These are phyloP conservation scores for Penicillium crustosum DNA, from an alignment of 2,329 filamentous ascomycete species.

Conservation along the genomic window DNA sequence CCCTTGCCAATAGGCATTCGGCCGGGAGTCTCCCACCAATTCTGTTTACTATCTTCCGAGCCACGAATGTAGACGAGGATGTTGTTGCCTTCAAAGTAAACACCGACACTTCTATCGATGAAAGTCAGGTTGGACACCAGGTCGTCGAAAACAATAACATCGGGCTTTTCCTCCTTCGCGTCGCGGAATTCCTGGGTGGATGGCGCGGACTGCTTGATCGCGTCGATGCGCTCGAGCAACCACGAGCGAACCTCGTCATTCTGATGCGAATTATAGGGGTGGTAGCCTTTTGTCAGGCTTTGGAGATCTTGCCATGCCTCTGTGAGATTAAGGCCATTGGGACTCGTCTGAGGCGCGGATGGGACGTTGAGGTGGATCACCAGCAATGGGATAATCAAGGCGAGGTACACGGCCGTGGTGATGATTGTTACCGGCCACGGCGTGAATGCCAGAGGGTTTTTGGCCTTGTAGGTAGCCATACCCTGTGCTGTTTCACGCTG, in stretches of 20 bases:
- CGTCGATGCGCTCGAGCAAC: slow-evolving; percentile 68
- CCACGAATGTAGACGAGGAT: slow-evolving; percentile 90
- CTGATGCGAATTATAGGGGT: slow-evolving; percentile 82
- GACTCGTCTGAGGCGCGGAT: slow-evolving; percentile 57
- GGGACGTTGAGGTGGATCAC: slow-evolving; percentile 76
- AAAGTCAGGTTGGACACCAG: slow-evolving; percentile 74
- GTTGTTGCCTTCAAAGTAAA: slow-evolving; percentile 92
- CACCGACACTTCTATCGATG: slow-evolving; percentile 52
- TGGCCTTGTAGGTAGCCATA: slow-evolving; percentile 40
- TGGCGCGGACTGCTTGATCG: slow-evolving; percentile 67
- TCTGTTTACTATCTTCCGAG: slow-evolving; percentile 66
- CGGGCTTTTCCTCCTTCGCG: slow-evolving; percentile 28
- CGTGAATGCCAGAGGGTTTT: slow-evolving; percentile 67
- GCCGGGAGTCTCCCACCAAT: slow-evolving; percentile 66
- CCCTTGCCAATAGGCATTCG: slow-evolving; percentile 60
- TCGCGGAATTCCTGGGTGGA: slow-evolving; percentile 19
- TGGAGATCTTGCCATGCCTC: slow-evolving; percentile 86
- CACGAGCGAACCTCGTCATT: slow-evolving; percentile 81
- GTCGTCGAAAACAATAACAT: slow-evolving; percentile 72
- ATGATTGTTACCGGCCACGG: slow-evolving; percentile 80
- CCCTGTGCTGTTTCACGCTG: slow-evolving; percentile 7
- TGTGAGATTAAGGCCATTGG: slow-evolving; percentile 71
- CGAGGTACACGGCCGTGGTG: slow-evolving; percentile 73
- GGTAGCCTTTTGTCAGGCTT: slow-evolving; percentile 69
- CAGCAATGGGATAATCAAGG: slow-evolving; percentile 70